Evolutionary conservation across 2,329 filamentous ascomycete genomes (phyloP), one percentile per base, ranked within the genome.

Genomic region (Paramyrothecium sp.): DNA sequence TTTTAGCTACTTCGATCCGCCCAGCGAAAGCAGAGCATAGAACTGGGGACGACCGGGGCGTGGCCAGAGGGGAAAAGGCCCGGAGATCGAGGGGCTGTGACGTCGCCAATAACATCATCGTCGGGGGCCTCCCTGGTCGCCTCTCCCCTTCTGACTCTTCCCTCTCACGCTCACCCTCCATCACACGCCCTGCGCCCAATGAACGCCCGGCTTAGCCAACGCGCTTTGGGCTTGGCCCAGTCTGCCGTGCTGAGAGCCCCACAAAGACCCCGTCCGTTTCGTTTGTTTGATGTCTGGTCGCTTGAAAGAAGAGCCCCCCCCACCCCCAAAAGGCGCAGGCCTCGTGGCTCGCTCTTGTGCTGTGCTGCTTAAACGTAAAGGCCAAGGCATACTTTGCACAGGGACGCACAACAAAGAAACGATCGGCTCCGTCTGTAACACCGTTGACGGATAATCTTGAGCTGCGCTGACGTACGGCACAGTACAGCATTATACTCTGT

Each of bases 61-160:
- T 3, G 38, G 38, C 26, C 26, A 44, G 38, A 44, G 5, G 5
- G 13, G 5, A 44, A 44, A 44, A 16, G 13, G 33, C n/a, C 26
- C 26, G 26, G 26, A 10, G 38, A 44, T 19, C 13, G 51, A 33
- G 51, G 51, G 51, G 51, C 51, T 53, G 51, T 53, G 51, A 53
- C 51, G 51, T 53, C 51, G 51, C 30, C 30, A 30, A 53, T 53
- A 20, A 34, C 51, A 53, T 53, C 51, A 53, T 53, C 51, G 33
- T 53, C 33, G 51, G 33, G 26, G 33, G 26, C 19, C 47, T 20
- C 51, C 51, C 51, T 20, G 5, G 38, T 44, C 38, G 13, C n/a
- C n/a, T 44, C n/a, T 44, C 13, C 38, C n/a, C 38, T 19, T 44
- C 38, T 44, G 13, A 44, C 38, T 19, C 38, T 44, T 19, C 38